Conservation (phyloP, 805 yeast species). For the Schwanniomyces yamadae region DNA sequence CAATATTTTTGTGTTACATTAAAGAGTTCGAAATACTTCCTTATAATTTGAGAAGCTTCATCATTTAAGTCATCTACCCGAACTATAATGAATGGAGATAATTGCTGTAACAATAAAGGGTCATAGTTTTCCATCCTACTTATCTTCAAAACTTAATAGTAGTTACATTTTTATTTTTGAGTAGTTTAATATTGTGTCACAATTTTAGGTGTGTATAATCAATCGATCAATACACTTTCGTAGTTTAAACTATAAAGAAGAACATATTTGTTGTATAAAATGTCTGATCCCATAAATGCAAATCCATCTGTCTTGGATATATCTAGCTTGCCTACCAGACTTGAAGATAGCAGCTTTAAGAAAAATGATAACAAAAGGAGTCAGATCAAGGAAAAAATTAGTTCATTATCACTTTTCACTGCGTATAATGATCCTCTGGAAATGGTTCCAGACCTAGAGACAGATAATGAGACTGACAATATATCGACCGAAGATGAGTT, state of each 20-base stretch:
- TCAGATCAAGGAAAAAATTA: slow-evolving; percentile 25
- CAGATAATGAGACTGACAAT: slow-evolving; percentile 5
- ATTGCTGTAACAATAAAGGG: slow-evolving; percentile 25
- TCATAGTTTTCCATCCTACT: slow-evolving; percentile 34
- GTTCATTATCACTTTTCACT: slow-evolving; percentile 29
- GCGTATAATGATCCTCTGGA: neutral
- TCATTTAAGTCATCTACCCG: slow-evolving; percentile 11
- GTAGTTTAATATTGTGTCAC: too few species aligned
- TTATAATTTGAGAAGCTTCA: slow-evolving; percentile 6
- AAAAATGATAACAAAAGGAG: slow-evolving; percentile 10
- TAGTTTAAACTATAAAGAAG: neutral
- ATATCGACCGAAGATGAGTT: slow-evolving; percentile 8
- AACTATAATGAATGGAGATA: slow-evolving; percentile 33
- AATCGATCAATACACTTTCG: neutral
- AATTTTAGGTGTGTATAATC: too few species aligned
- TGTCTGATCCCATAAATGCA: slow-evolving; percentile 87
- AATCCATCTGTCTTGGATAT: slow-evolving; percentile 84
- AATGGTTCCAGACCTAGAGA: slow-evolving; percentile 3
- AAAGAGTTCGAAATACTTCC: slow-evolving; percentile 13
- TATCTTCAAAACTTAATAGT: too few species aligned
- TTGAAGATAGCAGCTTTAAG: slow-evolving; percentile 10
- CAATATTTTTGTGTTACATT: slow-evolving; percentile 23
- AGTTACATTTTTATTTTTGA: too few species aligned
- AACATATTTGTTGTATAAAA: slow-evolving; percentile 19
- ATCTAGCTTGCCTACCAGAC: slow-evolving; percentile 72